Evolutionary conservation across 2,329 filamentous ascomycete species (phyloP).

Genomic region (Ceratocystis albifundus): DNA sequence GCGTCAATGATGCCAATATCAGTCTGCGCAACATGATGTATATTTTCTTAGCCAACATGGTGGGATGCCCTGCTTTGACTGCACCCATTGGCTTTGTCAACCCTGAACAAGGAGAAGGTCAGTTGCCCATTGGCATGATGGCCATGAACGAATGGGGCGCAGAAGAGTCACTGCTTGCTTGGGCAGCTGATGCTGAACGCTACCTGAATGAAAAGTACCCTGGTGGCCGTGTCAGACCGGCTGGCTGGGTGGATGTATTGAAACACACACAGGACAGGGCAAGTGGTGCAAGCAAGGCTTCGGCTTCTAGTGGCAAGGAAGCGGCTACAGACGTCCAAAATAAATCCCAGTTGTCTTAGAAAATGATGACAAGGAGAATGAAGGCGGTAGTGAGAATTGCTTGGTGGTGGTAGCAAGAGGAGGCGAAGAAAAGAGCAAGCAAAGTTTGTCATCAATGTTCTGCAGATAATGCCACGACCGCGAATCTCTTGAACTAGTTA

Average conservation of each 20-base stretch:
- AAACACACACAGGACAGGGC: slow-evolving; percentile 28
- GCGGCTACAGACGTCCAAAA: neutral
- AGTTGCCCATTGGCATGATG: slow-evolving; percentile 50
- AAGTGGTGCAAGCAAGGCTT: neutral
- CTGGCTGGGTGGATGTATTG: slow-evolving; percentile 49
- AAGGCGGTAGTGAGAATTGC: neutral
- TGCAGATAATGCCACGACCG: too few relatives aligned
- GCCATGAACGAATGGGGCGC: slow-evolving; percentile 56
- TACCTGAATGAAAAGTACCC: slow-evolving; percentile 41
- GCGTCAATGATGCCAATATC: slow-evolving; percentile 60
- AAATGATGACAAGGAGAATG: slow-evolving; percentile 5
- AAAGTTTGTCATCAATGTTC: neutral
- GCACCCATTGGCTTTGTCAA: slow-evolving; percentile 64
- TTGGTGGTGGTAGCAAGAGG: neutral
- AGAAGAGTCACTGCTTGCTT: slow-evolving; percentile 51
- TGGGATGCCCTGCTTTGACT: slow-evolving; percentile 62
- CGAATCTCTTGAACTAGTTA: too few relatives aligned
- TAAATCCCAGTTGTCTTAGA: slow-evolving; percentile 16
- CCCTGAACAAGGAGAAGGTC: slow-evolving; percentile 45
- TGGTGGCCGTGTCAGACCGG: slow-evolving; percentile 41
- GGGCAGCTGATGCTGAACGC: slow-evolving; percentile 46
- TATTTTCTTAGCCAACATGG: slow-evolving; percentile 73
- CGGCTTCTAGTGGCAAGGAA: neutral
- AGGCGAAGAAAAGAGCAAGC: neutral
- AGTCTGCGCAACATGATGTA: slow-evolving; percentile 74